Percentiles rank a stretch among this genome's conserved stretches.
phyloP scores from a whole-genome alignment of 1,139 yeast species.

The Blastobotrys arbuscula region DNA sequence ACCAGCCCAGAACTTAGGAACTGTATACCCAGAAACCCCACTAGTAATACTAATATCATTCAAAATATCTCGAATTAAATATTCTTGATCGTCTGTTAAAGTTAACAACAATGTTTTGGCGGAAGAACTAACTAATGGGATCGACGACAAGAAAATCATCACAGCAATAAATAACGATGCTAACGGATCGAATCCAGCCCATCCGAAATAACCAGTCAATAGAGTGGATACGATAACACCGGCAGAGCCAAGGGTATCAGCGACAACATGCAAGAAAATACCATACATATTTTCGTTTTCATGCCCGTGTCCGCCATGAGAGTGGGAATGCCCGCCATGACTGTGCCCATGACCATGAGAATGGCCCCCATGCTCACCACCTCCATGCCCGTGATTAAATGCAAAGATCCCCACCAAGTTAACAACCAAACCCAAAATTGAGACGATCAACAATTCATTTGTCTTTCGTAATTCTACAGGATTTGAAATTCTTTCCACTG shows the following conservation, averaged over 20 bases:
- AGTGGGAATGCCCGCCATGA: slow-evolving; percentile 18
- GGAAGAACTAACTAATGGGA: slow-evolving; percentile 79
- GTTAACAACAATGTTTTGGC: slow-evolving; percentile 67
- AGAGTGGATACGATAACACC: slow-evolving; percentile 88
- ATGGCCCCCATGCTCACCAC: slow-evolving; percentile 38
- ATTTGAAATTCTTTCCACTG: slow-evolving; percentile 67
- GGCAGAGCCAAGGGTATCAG: slow-evolving; percentile 94
- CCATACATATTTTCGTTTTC: slow-evolving; percentile 90
- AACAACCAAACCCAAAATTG: slow-evolving; percentile 76
- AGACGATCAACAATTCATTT: slow-evolving; percentile 79
- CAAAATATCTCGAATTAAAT: slow-evolving; percentile 54
- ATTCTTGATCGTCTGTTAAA: slow-evolving; percentile 53
- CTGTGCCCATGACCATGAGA: slow-evolving; percentile 21
- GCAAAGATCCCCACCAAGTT: slow-evolving; percentile 92
- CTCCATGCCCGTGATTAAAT: slow-evolving; percentile 72
- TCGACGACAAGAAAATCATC: slow-evolving; percentile 71
- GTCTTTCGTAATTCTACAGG: slow-evolving; percentile 79
- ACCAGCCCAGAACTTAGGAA: slow-evolving; percentile 85
- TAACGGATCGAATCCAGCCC: slow-evolving; percentile 79
- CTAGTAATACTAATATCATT: slow-evolving; percentile 62
- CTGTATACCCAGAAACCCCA: slow-evolving; percentile 79
- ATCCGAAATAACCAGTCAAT: slow-evolving; percentile 40
- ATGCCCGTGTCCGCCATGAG: slow-evolving; percentile 22
- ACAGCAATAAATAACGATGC: slow-evolving; percentile 85
- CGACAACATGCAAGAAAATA: slow-evolving; percentile 83